Evolutionary conservation across 495 filamentous ascomycete species (phyloP).

Genomic region (Daldinia bambusicola): DNA sequence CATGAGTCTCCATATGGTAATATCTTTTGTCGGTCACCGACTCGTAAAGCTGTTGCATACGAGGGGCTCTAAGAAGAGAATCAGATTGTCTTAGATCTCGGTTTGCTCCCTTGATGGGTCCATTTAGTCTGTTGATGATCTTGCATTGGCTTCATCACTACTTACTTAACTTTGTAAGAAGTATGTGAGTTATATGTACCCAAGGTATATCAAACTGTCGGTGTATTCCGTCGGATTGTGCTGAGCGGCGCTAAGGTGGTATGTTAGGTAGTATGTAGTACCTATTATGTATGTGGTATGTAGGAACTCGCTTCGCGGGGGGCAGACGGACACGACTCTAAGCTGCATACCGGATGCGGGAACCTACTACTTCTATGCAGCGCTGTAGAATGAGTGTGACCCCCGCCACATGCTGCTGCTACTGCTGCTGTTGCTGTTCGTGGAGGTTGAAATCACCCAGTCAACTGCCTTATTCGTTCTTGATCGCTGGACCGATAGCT

Average conservation of each 20-base stretch:
- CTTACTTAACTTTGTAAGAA: slow-evolving; percentile 13
- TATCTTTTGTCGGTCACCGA: slow-evolving; percentile 28
- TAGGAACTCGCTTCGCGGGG: slow-evolving; percentile 41
- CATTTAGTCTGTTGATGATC: slow-evolving; percentile 41
- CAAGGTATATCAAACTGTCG: slow-evolving; percentile 35
- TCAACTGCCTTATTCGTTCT: slow-evolving; percentile 41
- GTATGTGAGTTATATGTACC: background rate
- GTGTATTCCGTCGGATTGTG: slow-evolving; percentile 35
- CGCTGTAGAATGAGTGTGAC: slow-evolving; percentile 39
- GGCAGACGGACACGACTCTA: slow-evolving; percentile 35
- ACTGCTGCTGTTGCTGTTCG: slow-evolving; percentile 12
- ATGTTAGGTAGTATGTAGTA: background rate
- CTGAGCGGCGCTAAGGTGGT: slow-evolving; percentile 29
- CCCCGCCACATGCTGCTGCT: slow-evolving; percentile 36
- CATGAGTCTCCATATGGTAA: slow-evolving; percentile 12
- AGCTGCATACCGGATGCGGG: slow-evolving; percentile 44
- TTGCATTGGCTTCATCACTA: slow-evolving; percentile 38
- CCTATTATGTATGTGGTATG: background rate
- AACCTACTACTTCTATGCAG: slow-evolving; percentile 42
- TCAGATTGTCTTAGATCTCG: slow-evolving; percentile 43
- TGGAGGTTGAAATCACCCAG: slow-evolving; percentile 37
- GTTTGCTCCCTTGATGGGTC: slow-evolving; percentile 41
- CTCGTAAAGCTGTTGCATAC: slow-evolving; percentile 26
- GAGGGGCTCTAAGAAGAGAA: slow-evolving; percentile 24
- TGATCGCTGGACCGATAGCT: slow-evolving; percentile 31